A percentile compares a stretch with the other conserved stretches of the same genome.
Conservation (phyloP, 768 basidiomycete genomes). For the Lactarius trivialis region DNA sequence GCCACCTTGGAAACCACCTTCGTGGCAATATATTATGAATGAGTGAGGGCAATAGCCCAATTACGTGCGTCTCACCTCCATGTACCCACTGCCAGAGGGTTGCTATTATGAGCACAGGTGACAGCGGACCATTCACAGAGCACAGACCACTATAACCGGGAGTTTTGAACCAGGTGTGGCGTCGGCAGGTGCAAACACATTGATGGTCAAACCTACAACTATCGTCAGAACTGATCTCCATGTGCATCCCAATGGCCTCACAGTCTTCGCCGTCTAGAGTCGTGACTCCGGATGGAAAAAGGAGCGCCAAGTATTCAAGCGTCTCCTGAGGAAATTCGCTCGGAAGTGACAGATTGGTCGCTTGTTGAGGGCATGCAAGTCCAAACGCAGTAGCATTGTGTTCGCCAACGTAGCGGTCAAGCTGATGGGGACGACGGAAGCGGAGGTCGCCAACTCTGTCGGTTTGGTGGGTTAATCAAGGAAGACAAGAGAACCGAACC, state of each 20-base stretch:
- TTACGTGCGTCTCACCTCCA: slow-evolving; percentile 16
- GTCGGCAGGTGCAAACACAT: slow-evolving; percentile 22
- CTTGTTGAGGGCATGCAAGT: slow-evolving; percentile 26
- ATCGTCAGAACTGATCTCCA: neutral
- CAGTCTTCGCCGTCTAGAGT: slow-evolving; percentile 20
- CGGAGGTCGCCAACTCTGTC: slow-evolving; percentile 29
- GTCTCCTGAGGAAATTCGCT: neutral
- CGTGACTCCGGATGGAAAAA: too few relatives aligned
- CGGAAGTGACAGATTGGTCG: neutral
- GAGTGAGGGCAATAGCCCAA: neutral
- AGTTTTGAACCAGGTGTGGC: slow-evolving; percentile 10
- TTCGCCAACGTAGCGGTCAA: slow-evolving; percentile 15
- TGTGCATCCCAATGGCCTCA: slow-evolving; percentile 6
- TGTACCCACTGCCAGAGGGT: slow-evolving; percentile 22
- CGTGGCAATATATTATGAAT: neutral
- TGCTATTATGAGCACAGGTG: neutral
- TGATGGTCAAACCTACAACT: slow-evolving; percentile 23
- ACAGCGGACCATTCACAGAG: neutral
- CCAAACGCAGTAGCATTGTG: slow-evolving; percentile 23
- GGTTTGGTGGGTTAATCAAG: neutral
- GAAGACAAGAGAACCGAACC: neutral
- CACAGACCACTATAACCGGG: slow-evolving; percentile 24
- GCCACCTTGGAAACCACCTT: neutral
- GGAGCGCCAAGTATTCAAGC: neutral
- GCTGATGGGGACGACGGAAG: slow-evolving; percentile 27